phyloP scores from a whole-genome alignment of 768 basidiomycete genomes.

The Crepidotus variabilis region DNA sequence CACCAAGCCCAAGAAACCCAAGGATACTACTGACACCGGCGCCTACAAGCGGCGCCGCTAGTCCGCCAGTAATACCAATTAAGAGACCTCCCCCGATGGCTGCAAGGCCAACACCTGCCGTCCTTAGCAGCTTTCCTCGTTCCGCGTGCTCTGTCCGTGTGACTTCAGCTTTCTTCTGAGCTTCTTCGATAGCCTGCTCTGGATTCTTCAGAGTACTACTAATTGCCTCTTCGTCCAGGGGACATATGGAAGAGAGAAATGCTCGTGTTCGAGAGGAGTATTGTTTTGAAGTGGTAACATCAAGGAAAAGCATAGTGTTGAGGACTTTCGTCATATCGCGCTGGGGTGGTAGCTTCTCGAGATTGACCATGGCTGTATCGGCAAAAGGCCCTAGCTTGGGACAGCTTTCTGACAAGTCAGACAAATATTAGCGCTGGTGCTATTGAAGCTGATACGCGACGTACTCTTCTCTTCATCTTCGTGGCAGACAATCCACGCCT shows the following conservation, averaged over 20 bases:
- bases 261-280: slow-evolving; percentile 50
- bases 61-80: slow-evolving; percentile 55
- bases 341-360: slow-evolving; percentile 31
- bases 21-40: slow-evolving; percentile 46
- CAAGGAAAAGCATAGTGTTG: slow-evolving; percentile 47
- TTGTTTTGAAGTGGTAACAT: slow-evolving; percentile 41
- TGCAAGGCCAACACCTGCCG: slow-evolving; percentile 46
- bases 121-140: slow-evolving; percentile 35
- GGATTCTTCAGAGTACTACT: slow-evolving; percentile 48
- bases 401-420: slow-evolving; percentile 28
- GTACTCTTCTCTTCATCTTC: slow-evolving; percentile 19
- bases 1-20: slow-evolving; percentile 50
- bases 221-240: slow-evolving; percentile 40
- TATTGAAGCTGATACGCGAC: neutral
- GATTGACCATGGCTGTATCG: slow-evolving; percentile 41
- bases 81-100: slow-evolving; percentile 54
- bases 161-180: slow-evolving; percentile 35
- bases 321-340: slow-evolving; percentile 39
- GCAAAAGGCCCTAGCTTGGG: slow-evolving; percentile 37
- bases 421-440: neutral
- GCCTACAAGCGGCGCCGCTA: slow-evolving; percentile 57
- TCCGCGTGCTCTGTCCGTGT: slow-evolving; percentile 39
- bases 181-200: slow-evolving; percentile 38
- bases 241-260: slow-evolving; percentile 36
- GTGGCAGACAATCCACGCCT: slow-evolving; percentile 42